phyloP scores from a whole-genome alignment of 1,139 yeast species.

The Zygotorulaspora mrakii region DNA sequence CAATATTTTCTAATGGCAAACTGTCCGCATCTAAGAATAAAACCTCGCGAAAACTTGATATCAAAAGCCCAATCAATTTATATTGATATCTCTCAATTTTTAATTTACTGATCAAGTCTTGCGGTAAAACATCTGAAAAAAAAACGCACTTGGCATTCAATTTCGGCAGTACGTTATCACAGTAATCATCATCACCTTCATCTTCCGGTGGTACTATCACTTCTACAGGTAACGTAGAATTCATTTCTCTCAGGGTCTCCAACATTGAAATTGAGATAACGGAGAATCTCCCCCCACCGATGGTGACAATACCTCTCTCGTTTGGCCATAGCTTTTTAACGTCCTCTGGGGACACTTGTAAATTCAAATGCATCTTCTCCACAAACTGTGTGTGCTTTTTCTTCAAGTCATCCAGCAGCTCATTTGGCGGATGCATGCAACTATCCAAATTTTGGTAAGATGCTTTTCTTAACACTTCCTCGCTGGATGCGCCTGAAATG shows the following conservation, averaged over 20 bases:
- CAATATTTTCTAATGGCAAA: conserved; percentile 54
- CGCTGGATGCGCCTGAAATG: conserved; percentile 9
- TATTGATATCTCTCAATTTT: conserved; percentile 54
- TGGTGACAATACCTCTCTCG: conserved; percentile 58
- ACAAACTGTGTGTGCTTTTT: conserved; percentile 53
- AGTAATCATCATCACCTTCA: conserved; percentile 51
- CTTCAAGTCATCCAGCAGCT: conserved; percentile 47
- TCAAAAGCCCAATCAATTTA: conserved; percentile 57
- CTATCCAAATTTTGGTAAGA: conserved; percentile 21
- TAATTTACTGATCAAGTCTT: conserved; percentile 38
- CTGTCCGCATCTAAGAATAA: conserved; percentile 67
- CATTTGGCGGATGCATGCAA: conserved; percentile 41
- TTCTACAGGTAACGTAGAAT: conserved; percentile 57
- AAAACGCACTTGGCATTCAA: conserved; percentile 55
- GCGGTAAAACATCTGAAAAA: conserved; percentile 38
- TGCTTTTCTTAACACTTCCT: conserved; percentile 12
- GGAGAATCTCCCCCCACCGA: conserved; percentile 60
- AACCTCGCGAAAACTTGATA: conserved; percentile 56
- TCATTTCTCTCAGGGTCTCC: conserved; percentile 49
- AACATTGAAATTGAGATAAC: conserved; percentile 55
- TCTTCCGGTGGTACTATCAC: conserved; percentile 51
- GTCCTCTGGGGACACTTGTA: conserved; percentile 8
- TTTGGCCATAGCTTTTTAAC: conserved; percentile 22
- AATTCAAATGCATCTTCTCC: conserved; percentile 35
- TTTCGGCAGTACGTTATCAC: conserved; percentile 48